Evolutionary conservation across 176 grass and related monocot genomes (phyloP), one percentile per base, ranked within the genome.

Genomic region (Dactylis glomerata): DNA sequence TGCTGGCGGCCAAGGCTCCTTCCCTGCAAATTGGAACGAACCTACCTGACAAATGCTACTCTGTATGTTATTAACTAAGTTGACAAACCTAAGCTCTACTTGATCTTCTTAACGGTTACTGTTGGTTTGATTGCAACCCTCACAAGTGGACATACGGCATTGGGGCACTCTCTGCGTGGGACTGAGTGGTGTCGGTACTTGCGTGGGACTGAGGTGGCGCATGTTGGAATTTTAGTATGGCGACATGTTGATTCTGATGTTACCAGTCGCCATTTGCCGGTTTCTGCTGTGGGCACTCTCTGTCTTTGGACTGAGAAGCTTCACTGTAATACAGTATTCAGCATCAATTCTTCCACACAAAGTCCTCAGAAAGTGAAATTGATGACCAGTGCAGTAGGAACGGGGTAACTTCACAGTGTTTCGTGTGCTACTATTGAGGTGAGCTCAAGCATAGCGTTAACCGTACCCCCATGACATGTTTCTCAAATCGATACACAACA

Each of bases 151-250:
- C 42, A 45, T 16, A 50, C 20, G 51, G 14, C 46, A 49, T 10
- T 44, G n/a, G 14, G 6, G 51, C 2, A 9, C 51, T 55, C n/a
- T n/a, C n/a, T 55, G 51, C 19, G 2, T 70, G 62, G 38, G 2
- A 70, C 73, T 70, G 80, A 67, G 42, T n/a, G n/a, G n/a, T 42
- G 46, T 14, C 46, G 6, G 51, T 8, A 9, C 51, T 55, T 55
- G 51, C 19, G 2, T 70, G 62, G 38, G 2, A 70, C 73, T 70
- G 80, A 67, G 42, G 87, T 74, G 87, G 66, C 24, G 81, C 44
- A 10, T 36, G 44, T 8, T 20, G 38, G 33, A 4, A 5, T 9
- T 2, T 10, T 38, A 23, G 36, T 31, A 79, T 15, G 75, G 56
- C 10, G 57, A 37, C 54, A 4, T 76, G 37, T 20, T 66, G 55